These are phyloP conservation scores for Akebia trifoliata DNA, from an alignment of 164 flowering plant species.

Conservation along the genomic window DNA sequence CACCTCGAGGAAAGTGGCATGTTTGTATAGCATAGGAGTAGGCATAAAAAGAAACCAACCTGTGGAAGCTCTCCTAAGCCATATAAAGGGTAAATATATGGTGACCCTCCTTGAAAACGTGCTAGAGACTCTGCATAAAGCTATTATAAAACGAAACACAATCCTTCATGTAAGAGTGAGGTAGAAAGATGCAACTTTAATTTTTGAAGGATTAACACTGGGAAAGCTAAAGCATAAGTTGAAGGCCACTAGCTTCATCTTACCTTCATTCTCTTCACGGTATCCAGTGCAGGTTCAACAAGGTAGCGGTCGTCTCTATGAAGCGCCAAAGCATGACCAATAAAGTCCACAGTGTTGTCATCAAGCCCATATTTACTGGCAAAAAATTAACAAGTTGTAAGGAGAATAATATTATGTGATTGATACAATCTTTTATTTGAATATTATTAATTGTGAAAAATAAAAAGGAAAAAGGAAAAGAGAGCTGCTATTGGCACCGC, in stretches of 20 bases:
- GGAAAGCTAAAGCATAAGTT: no score
- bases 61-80: conserved; percentile 97
- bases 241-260: conserved; percentile 3
- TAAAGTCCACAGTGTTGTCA: conserved; percentile 83
- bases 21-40: background rate
- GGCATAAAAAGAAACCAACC: conserved; percentile 45
- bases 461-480: no score
- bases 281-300: conserved; percentile 81
- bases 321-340: conserved; percentile 91
- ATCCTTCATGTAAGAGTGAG: conserved; percentile 1
- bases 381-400: conserved; percentile 8
- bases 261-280: conserved; percentile 94
- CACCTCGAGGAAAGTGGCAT: background rate
- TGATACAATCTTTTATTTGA: background rate
- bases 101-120: conserved; percentile 96
- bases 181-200: background rate
- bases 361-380: conserved; percentile 88
- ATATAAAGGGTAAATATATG: conserved; percentile 90
- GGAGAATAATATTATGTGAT: background rate
- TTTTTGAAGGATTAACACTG: no score
- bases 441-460: no score
- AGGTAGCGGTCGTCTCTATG: conserved; percentile 81
- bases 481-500: no score
- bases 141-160: conserved; percentile 31
- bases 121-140: conserved; percentile 90